Base-by-base conservation (phyloP, 2,329 filamentous ascomycete species). In the Colletotrichum brevisporum region DNA sequence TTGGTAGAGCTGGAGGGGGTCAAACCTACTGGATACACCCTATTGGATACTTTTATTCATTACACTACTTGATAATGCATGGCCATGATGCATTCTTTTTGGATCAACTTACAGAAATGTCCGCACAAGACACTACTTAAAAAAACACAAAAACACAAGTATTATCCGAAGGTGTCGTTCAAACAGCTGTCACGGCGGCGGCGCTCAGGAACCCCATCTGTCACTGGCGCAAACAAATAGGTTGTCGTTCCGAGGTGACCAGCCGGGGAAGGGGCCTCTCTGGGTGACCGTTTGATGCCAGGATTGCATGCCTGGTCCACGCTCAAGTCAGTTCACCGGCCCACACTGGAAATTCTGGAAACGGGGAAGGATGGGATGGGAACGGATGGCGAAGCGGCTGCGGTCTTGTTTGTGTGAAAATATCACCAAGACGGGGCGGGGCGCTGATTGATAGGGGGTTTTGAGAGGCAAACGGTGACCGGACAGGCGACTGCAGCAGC, bases 231-330 rank as follows among this genome's bases (percentile, higher is more conserved):
- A 54, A 63, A 68, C 64, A 63, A 63, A 53, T 50, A 45, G 53
- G 67, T 39, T 54, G 52, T 51, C 47, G 43, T 70, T 57, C 47
- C 57, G 63, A 70, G 58, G 24, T 63, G 67, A 47, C 52, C 53
- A 63, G 41, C 47, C 15, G 53, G 52, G 47, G n/a, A 24, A 12
- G 21, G n/a, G 47, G 47, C 31, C 31, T 9, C 41, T 21, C 36
- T 15, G 52, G 41, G 24, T 24, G 9, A 21, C 52, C 57, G 57
- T 68, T 68, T 57, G 67, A 54, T 24, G 41, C 57, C 18, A 15
- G 64, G 63, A 27, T n/a, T 45, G 48, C 43, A 26, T 41, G 47
- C 50, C 63, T 61, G 63, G 31, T 24, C 50, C 36, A 36, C 47
- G 51, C 39, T 45, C 45, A 64, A 54, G 53, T 48, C 54, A 31